Evolutionary conservation across 495 filamentous ascomycete species (phyloP).

Genomic region (Chlorociboria aeruginascens): DNA sequence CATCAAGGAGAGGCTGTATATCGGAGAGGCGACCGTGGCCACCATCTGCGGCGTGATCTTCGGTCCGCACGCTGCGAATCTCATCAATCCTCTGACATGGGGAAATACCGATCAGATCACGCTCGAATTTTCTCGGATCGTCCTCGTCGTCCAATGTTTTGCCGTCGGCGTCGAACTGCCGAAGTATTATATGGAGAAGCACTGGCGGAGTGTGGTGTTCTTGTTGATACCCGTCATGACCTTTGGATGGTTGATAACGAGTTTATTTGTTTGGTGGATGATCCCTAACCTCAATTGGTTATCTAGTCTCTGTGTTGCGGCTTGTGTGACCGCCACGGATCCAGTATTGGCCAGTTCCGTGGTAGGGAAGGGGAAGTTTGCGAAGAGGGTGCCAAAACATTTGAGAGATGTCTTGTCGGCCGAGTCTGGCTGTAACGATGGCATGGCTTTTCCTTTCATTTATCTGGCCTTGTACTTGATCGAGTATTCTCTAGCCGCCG

Average conservation of each 20-base stretch:
- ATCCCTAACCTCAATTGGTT: slow-evolving; percentile 73
- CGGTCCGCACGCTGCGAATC: slow-evolving; percentile 83
- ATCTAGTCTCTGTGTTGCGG: slow-evolving; percentile 72
- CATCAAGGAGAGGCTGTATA: slow-evolving; percentile 97
- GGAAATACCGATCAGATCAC: slow-evolving; percentile 92
- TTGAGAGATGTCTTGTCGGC: slow-evolving; percentile 89
- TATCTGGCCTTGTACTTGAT: slow-evolving; percentile 87
- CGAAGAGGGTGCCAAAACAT: slow-evolving; percentile 94
- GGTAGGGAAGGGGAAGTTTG: slow-evolving; percentile 97
- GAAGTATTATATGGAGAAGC: slow-evolving; percentile 93
- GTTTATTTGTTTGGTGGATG: slow-evolving; percentile 96
- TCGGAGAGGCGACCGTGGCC: slow-evolving; percentile 95
- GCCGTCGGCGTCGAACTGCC: slow-evolving; percentile 98
- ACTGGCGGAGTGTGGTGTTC: slow-evolving; percentile 88
- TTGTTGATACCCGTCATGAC: slow-evolving; percentile 95
- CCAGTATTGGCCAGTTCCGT: slow-evolving; percentile 96
- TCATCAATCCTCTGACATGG: slow-evolving; percentile 79
- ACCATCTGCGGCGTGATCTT: slow-evolving; percentile 96
- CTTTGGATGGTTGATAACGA: slow-evolving; percentile 89
- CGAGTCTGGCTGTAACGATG: slow-evolving; percentile 98
- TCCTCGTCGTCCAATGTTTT: slow-evolving; percentile 98
- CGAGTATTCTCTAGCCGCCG: slow-evolving; percentile 55
- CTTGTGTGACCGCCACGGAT: slow-evolving; percentile 96
- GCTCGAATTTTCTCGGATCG: slow-evolving; percentile 92
- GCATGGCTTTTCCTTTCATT: slow-evolving; percentile 99